These are phyloP conservation scores for Draba incana DNA, from an alignment of 345 rosid genomes.

Conservation along the genomic window DNA sequence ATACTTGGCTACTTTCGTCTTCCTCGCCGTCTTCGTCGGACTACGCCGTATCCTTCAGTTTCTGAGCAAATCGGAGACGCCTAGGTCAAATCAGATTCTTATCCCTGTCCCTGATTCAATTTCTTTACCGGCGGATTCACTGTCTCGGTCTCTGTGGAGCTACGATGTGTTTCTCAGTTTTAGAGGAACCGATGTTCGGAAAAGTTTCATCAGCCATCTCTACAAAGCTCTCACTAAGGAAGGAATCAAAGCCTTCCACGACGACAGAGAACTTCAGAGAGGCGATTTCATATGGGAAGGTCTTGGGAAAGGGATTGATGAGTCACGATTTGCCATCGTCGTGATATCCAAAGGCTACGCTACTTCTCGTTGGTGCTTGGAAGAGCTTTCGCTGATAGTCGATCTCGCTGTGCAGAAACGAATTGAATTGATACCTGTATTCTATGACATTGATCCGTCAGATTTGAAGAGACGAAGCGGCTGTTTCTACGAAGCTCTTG, in stretches of 20 bases:
- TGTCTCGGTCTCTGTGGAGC: conserved; percentile 21
- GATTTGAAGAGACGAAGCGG: conserved; percentile 21
- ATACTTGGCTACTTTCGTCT: background rate
- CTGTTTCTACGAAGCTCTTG: background rate
- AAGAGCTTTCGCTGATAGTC: conserved; percentile 11
- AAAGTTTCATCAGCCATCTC: conserved; percentile 20
- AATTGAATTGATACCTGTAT: conserved; percentile 21
- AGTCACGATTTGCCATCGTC: conserved; percentile 25
- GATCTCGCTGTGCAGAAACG: conserved; percentile 9
- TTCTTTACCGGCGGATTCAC: background rate
- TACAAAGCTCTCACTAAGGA: background rate
- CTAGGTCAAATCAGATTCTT: background rate
- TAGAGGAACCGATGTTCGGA: conserved; percentile 34
- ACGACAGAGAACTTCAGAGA: conserved; percentile 14
- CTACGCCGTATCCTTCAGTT: background rate
- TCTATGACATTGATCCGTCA: conserved; percentile 29
- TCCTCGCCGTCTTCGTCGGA: background rate
- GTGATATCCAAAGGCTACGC: conserved; percentile 24
- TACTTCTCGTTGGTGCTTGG: conserved; percentile 34
- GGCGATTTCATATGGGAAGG: conserved; percentile 16
- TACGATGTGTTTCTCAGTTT: conserved; percentile 37
- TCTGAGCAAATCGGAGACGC: background rate
- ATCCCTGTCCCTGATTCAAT: conserved; percentile 4
- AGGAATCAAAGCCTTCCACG: conserved; percentile 24
- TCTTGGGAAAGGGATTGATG: conserved; percentile 17